Conservation (phyloP, 176 grass and related monocot genomes). For the Oryza glumipatula region DNA sequence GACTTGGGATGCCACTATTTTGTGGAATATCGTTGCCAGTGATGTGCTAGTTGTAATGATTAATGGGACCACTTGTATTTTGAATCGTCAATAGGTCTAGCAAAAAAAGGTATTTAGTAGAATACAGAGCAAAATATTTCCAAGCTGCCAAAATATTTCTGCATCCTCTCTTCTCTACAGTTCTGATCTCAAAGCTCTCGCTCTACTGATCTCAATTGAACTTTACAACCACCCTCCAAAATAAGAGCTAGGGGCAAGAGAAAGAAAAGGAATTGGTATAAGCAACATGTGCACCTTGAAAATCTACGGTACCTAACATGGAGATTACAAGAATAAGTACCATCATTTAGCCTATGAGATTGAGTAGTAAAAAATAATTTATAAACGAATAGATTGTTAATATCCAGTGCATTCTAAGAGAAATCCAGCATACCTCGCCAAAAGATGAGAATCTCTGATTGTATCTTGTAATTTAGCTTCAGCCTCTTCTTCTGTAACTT, state of each 20-base stretch:
- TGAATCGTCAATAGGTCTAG: not conserved
- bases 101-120: not conserved
- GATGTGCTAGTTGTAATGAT: constrained; percentile 13
- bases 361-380: constrained; percentile 6
- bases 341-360: not conserved
- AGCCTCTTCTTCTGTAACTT: constrained; percentile 93
- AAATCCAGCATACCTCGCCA: constrained; percentile 64
- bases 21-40: constrained; percentile 5
- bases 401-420: constrained; percentile 14
- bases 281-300: not conserved
- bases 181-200: not conserved
- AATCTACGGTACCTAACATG: not conserved
- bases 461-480: constrained; percentile 93
- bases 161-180: not conserved
- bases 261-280: not conserved
- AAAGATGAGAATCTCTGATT: constrained; percentile 94
- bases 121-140: too few species aligned
- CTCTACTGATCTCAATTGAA: not conserved
- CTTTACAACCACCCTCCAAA: not conserved
- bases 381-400: constrained; percentile 31
- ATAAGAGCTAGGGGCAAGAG: not conserved
- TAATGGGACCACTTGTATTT: not conserved
- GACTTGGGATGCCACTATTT: constrained; percentile 11
- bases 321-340: not conserved
- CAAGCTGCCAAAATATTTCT: not conserved